Evolutionary conservation across 169 alveolate species (phyloP).

Genomic region (Plasmodium coatneyi): DNA sequence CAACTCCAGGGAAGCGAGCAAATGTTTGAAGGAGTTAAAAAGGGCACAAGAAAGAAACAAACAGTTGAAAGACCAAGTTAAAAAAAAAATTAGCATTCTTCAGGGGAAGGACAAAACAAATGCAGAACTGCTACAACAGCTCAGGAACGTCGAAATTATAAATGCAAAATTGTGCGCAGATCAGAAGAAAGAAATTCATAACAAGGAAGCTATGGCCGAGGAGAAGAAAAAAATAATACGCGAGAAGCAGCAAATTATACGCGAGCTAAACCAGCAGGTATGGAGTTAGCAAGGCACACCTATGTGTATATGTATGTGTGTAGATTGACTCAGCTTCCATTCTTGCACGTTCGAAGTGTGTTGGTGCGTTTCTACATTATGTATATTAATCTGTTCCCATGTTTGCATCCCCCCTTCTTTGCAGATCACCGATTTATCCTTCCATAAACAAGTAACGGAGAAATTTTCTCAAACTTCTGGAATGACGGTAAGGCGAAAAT

Average conservation of each 20-base stretch:
- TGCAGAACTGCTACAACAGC: background rate
- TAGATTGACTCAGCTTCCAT: background rate
- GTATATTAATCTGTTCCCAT: background rate
- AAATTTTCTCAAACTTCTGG: constrained; percentile 31
- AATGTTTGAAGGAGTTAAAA: constrained; percentile 17
- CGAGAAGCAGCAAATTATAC: constrained; percentile 51
- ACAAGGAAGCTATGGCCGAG: constrained; percentile 12
- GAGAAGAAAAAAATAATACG: constrained; percentile 21
- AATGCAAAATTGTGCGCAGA: constrained; percentile 31
- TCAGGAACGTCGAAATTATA: constrained; percentile 34
- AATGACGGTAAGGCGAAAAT: constrained; percentile 16
- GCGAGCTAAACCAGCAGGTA: constrained; percentile 53
- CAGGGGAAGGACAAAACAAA: constrained; percentile 17
- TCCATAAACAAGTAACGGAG: constrained; percentile 27
- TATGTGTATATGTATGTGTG: background rate
- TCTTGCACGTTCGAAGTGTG: background rate
- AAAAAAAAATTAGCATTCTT: constrained; percentile 31
- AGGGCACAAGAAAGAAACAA: constrained; percentile 37
- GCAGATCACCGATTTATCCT: constrained; percentile 35
- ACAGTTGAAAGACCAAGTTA: constrained; percentile 19
- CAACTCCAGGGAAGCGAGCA: constrained; percentile 24
- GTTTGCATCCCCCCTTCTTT: background rate
- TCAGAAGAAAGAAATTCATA: constrained; percentile 25
- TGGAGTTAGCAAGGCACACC: background rate
- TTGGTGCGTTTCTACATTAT: background rate